Evolutionary conservation across 2,329 filamentous ascomycete species (phyloP), one percentile per base, ranked within the genome.

Genomic region (Colletotrichum spaethianum): DNA sequence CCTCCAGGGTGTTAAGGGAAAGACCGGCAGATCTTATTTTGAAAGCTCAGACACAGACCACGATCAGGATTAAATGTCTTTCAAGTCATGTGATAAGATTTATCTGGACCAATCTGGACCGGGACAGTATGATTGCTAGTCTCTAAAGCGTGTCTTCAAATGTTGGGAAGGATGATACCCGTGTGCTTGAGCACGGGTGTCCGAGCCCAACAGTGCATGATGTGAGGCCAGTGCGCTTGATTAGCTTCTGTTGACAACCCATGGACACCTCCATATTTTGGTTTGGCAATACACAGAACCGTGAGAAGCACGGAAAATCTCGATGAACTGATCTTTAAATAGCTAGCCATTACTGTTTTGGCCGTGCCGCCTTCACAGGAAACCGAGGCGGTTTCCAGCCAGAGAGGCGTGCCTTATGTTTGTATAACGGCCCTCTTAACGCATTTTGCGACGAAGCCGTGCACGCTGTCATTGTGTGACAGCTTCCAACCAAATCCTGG

Each of bases 31-130:
- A 5, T 40, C 57, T 36, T 57, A 57, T 28, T 18, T 18, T 8
- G 64, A 42, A 46, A 20, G 26, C 18, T 38, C 42, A 40, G 44
- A 72, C 68, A 71, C 69, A 44, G 64, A 52, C 64, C 69, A 46
- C 50, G 28, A n/a, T 20, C 52, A 26, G 36, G 42, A 44, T 20
- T 20, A 26, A 56, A 53, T 46, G 65, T 42, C 23, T 28, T 12
- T 70, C 65, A 38, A 48, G 28, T 59, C 42, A 53, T 52, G 28
- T 46, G 55, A 48, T n/a, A 12, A 20, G 11, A 28, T 11, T 9
- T 4, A 44, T 16, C 36, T 46, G 11, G 18, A 4, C 12, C 4
- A 20, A 26, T n/a, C 36, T 20, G 11, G 16, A 11, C 33, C n/a
- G 18, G 26, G 48, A 31, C 31, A 11, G 2, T 31, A 53, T 42